phyloP scores from a whole-genome alignment of 2,329 filamentous ascomycete species.

The Huntiella bhutanensis region DNA sequence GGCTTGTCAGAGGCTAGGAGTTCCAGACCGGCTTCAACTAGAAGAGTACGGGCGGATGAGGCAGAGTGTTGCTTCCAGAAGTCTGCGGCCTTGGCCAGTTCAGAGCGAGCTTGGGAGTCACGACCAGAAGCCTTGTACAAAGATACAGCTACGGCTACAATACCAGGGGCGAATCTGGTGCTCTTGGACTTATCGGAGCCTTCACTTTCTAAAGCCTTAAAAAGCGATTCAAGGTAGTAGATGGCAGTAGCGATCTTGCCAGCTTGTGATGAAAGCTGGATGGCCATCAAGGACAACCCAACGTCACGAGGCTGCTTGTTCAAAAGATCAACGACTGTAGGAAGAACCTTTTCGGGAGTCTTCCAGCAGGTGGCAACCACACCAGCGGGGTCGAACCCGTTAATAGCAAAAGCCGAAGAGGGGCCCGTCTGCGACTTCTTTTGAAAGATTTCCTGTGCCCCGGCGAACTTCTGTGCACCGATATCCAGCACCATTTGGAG shows the following conservation, averaged over 20 bases:
- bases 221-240: constrained; percentile 54
- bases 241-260: constrained; percentile 58
- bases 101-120: constrained; percentile 48
- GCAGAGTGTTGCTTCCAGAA: constrained; percentile 53
- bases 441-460: constrained; percentile 1
- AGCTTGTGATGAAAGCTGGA: constrained; percentile 60
- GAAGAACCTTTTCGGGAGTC: constrained; percentile 4
- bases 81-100: constrained; percentile 59
- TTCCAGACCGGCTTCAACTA: constrained; percentile 66
- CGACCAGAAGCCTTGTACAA: constrained; percentile 63
- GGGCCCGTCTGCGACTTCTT: constrained; percentile 1
- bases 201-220: constrained; percentile 46
- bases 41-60: constrained; percentile 36
- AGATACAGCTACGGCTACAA: constrained; percentile 62
- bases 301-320: constrained; percentile 28
- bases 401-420: constrained; percentile 2
- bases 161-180: constrained; percentile 63
- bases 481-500: constrained; percentile 43
- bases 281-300: constrained; percentile 58
- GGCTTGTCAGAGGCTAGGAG: constrained; percentile 56
- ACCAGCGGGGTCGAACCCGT: constrained; percentile 10
- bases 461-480: constrained; percentile 39
- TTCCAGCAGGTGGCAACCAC: constrained; percentile 7
- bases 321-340: constrained; percentile 7
- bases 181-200: constrained; percentile 40